Conservation (phyloP, 805 yeast genomes). For the Zygotorulaspora florentina region DNA sequence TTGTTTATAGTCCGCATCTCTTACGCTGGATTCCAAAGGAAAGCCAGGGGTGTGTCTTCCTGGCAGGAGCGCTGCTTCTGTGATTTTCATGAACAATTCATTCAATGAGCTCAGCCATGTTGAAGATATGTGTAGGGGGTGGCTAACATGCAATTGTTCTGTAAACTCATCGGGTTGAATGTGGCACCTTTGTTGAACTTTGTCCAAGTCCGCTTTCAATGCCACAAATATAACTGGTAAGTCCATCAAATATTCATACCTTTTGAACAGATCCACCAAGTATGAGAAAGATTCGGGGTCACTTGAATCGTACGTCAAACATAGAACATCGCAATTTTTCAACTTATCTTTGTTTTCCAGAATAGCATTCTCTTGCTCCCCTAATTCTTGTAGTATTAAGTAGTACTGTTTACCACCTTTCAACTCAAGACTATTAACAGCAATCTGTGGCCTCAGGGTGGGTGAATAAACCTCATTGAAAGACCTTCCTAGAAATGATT, state of each 20-base stretch:
- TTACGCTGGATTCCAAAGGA: slow-evolving; percentile 54
- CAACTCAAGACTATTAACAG: slow-evolving; percentile 88
- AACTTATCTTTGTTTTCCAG: slow-evolving; percentile 64
- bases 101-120: slow-evolving; percentile 83
- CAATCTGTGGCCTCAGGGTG: slow-evolving; percentile 73
- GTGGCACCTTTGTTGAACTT: slow-evolving; percentile 87
- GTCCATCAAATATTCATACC: slow-evolving; percentile 53
- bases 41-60: slow-evolving; percentile 71
- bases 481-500: slow-evolving; percentile 73
- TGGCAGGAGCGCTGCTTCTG: slow-evolving; percentile 83
- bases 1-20: slow-evolving; percentile 49
- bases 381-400: slow-evolving; percentile 83
- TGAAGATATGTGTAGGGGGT: slow-evolving; percentile 88
- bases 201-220: slow-evolving; percentile 88
- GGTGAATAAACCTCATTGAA: slow-evolving; percentile 73
- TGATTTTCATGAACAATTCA: slow-evolving; percentile 81
- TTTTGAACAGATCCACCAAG: slow-evolving; percentile 62
- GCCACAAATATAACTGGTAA: slow-evolving; percentile 89
- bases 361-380: slow-evolving; percentile 79
- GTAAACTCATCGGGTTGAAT: slow-evolving; percentile 87
- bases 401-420: slow-evolving; percentile 96
- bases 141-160: slow-evolving; percentile 56
- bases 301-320: slow-evolving; percentile 87
- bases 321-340: slow-evolving; percentile 85
- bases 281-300: slow-evolving; percentile 93